Conservation (phyloP, 2,329 filamentous ascomycete genomes). For the Trichoderma atroviride region DNA sequence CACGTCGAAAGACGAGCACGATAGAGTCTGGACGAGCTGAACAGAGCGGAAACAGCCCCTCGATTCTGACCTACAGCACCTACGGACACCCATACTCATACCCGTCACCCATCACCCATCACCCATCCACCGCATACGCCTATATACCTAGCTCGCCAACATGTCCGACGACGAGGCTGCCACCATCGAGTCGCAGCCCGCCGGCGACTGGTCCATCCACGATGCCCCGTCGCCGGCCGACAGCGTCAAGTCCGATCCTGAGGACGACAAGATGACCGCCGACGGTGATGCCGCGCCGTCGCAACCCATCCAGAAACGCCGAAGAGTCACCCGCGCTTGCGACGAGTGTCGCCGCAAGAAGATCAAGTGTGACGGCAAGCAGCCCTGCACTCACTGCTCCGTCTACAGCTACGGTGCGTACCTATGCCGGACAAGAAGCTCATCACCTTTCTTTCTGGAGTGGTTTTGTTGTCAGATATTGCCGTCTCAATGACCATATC, state of each 20-base stretch:
- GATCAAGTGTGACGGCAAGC: constrained; percentile 85
- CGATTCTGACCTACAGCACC: constrained; percentile 11
- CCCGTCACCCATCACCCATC: too few species aligned
- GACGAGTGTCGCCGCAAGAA: constrained; percentile 84
- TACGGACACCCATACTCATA: neutral
- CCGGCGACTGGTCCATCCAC: constrained; percentile 41
- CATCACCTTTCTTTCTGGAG: neutral
- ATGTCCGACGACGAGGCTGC: constrained; percentile 48
- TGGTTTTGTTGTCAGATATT: neutral
- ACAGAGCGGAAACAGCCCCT: neutral
- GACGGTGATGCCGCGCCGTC: constrained; percentile 43
- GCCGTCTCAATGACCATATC: neutral
- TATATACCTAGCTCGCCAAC: constrained; percentile 33
- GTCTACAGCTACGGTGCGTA: constrained; percentile 94
- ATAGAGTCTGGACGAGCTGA: neutral
- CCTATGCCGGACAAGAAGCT: neutral
- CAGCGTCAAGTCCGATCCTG: constrained; percentile 48
- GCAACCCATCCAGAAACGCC: constrained; percentile 71
- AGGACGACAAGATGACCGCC: constrained; percentile 43
- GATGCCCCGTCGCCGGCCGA: constrained; percentile 46
- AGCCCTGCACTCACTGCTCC: constrained; percentile 92
- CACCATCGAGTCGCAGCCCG: constrained; percentile 39
- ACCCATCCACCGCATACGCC: neutral
- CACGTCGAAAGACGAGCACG: neutral
- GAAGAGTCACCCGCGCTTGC: constrained; percentile 78